These are phyloP conservation scores for Malassezia furfur DNA, from an alignment of 1,284 basidiomycete species.

Conservation along the genomic window DNA sequence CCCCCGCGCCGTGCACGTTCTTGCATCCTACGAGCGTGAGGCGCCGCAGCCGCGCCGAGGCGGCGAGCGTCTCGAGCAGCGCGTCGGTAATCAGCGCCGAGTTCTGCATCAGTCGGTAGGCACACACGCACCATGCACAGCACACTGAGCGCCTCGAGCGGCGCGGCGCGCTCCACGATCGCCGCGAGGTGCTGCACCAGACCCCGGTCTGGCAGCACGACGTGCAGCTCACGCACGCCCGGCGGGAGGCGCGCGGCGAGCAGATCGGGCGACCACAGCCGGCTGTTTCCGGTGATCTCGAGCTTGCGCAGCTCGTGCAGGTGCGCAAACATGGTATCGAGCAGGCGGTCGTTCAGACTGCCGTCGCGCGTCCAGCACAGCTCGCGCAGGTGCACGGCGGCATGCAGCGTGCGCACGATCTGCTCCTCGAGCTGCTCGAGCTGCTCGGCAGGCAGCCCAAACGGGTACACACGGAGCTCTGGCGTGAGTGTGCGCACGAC, in stretches of 20 bases:
- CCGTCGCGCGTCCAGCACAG: slow-evolving; percentile 43
- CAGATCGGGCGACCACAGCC: slow-evolving; percentile 27
- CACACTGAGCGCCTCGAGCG: slow-evolving; percentile 19
- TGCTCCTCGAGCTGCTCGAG: slow-evolving; percentile 35
- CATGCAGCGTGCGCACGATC: slow-evolving; percentile 22
- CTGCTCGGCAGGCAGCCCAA: slow-evolving; percentile 34
- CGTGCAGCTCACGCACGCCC: slow-evolving; percentile 13
- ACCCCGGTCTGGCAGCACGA: slow-evolving; percentile 19
- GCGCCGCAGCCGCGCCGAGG: slow-evolving; percentile 14
- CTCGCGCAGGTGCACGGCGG: slow-evolving; percentile 23
- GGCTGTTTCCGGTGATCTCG: slow-evolving; percentile 34
- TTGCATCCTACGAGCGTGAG: slow-evolving; percentile 38
- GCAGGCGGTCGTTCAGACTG: slow-evolving; percentile 33
- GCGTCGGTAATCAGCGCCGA: slow-evolving; percentile 21
- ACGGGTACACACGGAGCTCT: slow-evolving; percentile 40
- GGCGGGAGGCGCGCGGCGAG: slow-evolving; percentile 21
- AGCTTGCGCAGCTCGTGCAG: slow-evolving; percentile 21
- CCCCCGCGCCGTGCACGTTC: slow-evolving; percentile 27
- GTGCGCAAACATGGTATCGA: slow-evolving; percentile 20
- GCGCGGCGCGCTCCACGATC: not conserved
- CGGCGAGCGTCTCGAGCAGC: slow-evolving; percentile 20
- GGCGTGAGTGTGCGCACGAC: not conserved
- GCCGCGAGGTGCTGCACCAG: slow-evolving; percentile 1
- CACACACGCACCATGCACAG: slow-evolving; percentile 34
- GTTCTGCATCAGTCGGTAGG: slow-evolving; percentile 20